Conservation (phyloP, 2,329 filamentous ascomycete genomes). For the Aspergillus novoparasiticus region DNA sequence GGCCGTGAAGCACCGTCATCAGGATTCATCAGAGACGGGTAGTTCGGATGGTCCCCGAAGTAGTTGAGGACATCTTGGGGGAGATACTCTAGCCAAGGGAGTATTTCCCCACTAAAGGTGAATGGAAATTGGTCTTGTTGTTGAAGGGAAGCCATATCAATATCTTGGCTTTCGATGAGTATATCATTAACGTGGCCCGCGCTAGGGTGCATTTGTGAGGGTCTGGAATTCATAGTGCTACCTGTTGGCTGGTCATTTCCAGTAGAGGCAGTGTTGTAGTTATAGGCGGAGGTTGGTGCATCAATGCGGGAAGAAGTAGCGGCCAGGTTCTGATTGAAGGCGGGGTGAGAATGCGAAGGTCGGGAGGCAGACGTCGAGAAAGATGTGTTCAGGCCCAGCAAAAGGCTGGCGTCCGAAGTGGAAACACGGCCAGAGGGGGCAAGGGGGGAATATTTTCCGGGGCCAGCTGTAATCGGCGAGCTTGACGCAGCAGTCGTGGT, state of each 20-base stretch:
- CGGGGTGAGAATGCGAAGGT: conserved; percentile 24
- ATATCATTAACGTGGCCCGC: conserved; percentile 46
- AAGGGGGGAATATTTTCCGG: conserved; percentile 32
- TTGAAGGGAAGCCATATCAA: conserved; percentile 69
- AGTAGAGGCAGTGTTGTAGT: conserved; percentile 25
- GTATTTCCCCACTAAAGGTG: conserved; percentile 58
- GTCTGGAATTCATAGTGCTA: conserved; percentile 17
- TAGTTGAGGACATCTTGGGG: conserved; percentile 66
- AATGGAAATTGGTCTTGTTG: conserved; percentile 44
- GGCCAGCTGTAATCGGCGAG: conserved; percentile 23
- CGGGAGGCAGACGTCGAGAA: conserved; percentile 32
- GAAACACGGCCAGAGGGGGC: conserved; percentile 47
- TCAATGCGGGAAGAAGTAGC: conserved; percentile 24
- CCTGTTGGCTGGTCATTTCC: conserved; percentile 19
- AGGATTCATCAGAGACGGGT: conserved; percentile 33
- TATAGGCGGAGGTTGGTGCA: conserved; percentile 24
- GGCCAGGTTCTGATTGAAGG: conserved; percentile 23
- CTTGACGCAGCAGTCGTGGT: conserved; percentile 23
- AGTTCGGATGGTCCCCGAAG: conserved; percentile 46
- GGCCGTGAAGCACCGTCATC: conserved; percentile 27
- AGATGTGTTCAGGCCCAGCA: conserved; percentile 54
- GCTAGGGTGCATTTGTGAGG: conserved; percentile 21
- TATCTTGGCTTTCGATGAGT: conserved; percentile 75
- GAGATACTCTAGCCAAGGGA: conserved; percentile 75
- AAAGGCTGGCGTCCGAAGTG: conserved; percentile 40